These are phyloP conservation scores for Odonthalia washingtoniensis DNA, from an alignment of 31 red algal genomes.

Conservation along the genomic window DNA sequence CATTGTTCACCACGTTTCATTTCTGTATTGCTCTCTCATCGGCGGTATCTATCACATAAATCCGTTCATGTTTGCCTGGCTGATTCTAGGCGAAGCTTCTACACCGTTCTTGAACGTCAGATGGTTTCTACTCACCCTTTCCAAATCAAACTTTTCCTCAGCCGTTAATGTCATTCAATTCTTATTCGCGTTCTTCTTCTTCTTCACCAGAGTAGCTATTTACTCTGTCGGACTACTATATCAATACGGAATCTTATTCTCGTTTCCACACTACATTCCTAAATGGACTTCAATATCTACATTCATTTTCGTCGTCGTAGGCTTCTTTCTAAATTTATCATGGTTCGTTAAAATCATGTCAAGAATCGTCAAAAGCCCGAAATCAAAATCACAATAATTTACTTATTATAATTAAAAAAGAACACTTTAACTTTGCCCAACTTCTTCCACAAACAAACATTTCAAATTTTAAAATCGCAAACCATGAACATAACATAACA, in stretches of 20 bases:
- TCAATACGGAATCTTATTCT: conserved; percentile 46
- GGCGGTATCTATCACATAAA: conserved; percentile 58
- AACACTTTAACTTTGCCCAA: no score
- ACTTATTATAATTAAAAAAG: no score
- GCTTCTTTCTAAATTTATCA: conserved; percentile 71
- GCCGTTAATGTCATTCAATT: conserved; percentile 43
- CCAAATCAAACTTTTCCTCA: background rate
- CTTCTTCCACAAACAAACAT: no score
- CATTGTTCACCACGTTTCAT: conserved; percentile 70
- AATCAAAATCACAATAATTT: no score
- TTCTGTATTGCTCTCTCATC: conserved; percentile 51
- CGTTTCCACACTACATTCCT: conserved; percentile 26
- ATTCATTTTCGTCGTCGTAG: conserved; percentile 47
- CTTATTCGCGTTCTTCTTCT: conserved; percentile 64
- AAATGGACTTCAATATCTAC: conserved; percentile 21
- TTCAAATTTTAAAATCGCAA: no score
- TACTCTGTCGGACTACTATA: conserved; percentile 53
- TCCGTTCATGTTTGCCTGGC: conserved; percentile 75
- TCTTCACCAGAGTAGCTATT: conserved; percentile 70
- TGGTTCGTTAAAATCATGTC: conserved; percentile 82
- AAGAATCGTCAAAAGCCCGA: no score
- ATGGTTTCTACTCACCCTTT: conserved; percentile 65
- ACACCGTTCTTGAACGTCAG: conserved; percentile 79
- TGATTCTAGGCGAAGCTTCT: conserved; percentile 75
- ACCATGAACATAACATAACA: no score